Conservation (phyloP, 148 eudicot species). For the Heliosperma pusillum region DNA sequence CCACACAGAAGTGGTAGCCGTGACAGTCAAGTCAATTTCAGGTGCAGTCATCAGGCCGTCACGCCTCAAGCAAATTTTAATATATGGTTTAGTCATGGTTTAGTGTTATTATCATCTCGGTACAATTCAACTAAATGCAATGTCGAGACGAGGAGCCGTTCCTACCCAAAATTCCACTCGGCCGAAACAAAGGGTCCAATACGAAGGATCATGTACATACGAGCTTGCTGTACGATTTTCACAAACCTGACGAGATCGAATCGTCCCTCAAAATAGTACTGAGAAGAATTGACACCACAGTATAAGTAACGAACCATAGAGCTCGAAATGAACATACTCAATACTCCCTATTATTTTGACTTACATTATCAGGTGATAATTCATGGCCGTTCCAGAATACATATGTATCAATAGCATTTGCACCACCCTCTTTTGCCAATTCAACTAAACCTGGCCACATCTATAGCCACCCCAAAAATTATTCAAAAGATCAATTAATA, state of each 20-base stretch:
- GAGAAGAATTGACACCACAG: constrained; percentile 10
- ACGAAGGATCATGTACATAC: constrained; percentile 88
- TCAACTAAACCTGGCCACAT: no score
- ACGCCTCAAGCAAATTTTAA: no score
- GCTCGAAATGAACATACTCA: constrained; percentile 4
- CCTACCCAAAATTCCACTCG: constrained; percentile 96
- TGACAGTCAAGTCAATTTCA: no score
- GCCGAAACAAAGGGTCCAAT: constrained; percentile 99
- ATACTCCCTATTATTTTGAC: constrained; percentile 30
- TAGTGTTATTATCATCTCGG: no score
- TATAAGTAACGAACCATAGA: background rate
- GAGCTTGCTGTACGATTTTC: constrained; percentile 76
- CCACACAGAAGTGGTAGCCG: no score
- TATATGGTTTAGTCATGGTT: no score
- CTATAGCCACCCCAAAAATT: no score
- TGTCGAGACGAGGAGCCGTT: background rate
- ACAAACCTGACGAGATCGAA: constrained; percentile 85
- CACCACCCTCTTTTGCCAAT: constrained; percentile 92
- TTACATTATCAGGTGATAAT: constrained; percentile 75
- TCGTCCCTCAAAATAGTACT: constrained; percentile 91
- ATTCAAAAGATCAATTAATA: no score
- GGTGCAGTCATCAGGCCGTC: no score
- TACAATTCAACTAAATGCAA: no score
- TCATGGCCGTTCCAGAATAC: constrained; percentile 99
- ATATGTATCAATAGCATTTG: constrained; percentile 80